phyloP scores from a whole-genome alignment of 2,329 filamentous ascomycete genomes.

The Blastomyces parvus region DNA sequence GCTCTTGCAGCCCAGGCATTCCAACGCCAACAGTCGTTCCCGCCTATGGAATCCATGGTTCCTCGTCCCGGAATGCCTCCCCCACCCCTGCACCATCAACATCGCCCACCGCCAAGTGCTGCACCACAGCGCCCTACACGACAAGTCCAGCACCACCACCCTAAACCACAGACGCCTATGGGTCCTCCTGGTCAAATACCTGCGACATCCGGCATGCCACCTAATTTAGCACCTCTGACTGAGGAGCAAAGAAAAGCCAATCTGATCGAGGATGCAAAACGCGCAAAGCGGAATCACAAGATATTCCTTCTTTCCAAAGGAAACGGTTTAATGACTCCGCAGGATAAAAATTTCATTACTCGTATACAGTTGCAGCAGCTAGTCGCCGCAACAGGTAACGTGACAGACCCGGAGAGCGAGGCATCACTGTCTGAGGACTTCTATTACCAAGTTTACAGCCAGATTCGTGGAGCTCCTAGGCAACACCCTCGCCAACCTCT shows the following conservation, averaged over 20 bases:
- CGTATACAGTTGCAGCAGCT: slow-evolving; percentile 95
- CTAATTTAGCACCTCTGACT: slow-evolving; percentile 65
- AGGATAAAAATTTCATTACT: slow-evolving; percentile 99
- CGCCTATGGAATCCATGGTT: slow-evolving; percentile 35
- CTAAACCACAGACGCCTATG: slow-evolving; percentile 30
- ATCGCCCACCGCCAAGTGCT: slow-evolving; percentile 45
- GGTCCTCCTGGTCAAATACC: slow-evolving; percentile 38
- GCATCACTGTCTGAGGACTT: slow-evolving; percentile 84
- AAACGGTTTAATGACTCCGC: slow-evolving; percentile 96
- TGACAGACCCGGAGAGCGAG: slow-evolving; percentile 69
- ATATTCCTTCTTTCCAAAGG: slow-evolving; percentile 88
- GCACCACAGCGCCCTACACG: slow-evolving; percentile 30
- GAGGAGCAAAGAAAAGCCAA: slow-evolving; percentile 78
- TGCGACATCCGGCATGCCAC: slow-evolving; percentile 56
- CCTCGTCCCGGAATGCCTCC: slow-evolving; percentile 40
- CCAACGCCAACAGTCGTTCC: slow-evolving; percentile 28
- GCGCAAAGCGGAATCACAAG: slow-evolving; percentile 96
- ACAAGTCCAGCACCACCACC: slow-evolving; percentile 28
- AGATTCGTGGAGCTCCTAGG: slow-evolving; percentile 80
- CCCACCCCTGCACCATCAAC: slow-evolving; percentile 57
- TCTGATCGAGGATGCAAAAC: slow-evolving; percentile 81
- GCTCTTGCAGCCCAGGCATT: slow-evolving; percentile 29
- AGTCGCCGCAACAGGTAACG: slow-evolving; percentile 80
- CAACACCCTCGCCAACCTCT: slow-evolving; percentile 88
- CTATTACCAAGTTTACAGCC: slow-evolving; percentile 95